phyloP scores from a whole-genome alignment of 176 grass and related monocot species.

The Rhynchospora tenuis region DNA sequence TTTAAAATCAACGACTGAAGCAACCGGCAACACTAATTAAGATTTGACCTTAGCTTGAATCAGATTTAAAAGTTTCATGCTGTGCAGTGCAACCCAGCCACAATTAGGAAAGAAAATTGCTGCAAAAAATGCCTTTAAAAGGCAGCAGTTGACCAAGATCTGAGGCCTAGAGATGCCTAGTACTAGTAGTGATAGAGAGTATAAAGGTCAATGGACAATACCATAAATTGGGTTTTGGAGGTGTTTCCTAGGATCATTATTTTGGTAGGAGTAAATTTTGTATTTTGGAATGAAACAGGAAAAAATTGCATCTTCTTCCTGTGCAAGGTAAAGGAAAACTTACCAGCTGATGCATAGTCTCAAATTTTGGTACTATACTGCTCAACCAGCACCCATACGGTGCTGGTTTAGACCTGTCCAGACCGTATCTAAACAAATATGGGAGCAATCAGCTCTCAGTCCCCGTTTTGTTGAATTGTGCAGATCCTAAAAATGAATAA shows the following conservation, averaged over 20 bases:
- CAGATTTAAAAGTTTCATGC: not conserved
- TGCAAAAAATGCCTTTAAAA: not conserved
- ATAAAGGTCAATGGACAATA: too few relatives aligned
- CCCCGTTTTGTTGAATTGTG: not conserved
- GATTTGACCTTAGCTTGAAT: not conserved
- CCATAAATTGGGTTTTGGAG: not conserved
- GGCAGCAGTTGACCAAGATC: not conserved
- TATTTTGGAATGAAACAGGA: not conserved
- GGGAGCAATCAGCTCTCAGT: not conserved
- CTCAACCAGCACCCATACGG: not conserved
- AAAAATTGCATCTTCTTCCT: not conserved
- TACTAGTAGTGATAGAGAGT: too few relatives aligned
- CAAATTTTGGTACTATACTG: conserved; percentile 11
- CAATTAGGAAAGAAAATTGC: not conserved
- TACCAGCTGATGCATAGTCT: not conserved
- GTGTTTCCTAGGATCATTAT: not conserved
- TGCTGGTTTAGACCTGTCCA: not conserved
- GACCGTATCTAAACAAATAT: too few relatives aligned
- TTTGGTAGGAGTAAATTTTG: not conserved
- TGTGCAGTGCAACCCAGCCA: not conserved
- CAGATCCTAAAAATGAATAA: not conserved
- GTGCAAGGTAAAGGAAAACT: not conserved
- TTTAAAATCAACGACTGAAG: not conserved
- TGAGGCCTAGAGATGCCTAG: not conserved
- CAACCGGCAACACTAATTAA: not conserved